Conservation (phyloP, 257 asterid species). For the Avicennia marina region DNA sequence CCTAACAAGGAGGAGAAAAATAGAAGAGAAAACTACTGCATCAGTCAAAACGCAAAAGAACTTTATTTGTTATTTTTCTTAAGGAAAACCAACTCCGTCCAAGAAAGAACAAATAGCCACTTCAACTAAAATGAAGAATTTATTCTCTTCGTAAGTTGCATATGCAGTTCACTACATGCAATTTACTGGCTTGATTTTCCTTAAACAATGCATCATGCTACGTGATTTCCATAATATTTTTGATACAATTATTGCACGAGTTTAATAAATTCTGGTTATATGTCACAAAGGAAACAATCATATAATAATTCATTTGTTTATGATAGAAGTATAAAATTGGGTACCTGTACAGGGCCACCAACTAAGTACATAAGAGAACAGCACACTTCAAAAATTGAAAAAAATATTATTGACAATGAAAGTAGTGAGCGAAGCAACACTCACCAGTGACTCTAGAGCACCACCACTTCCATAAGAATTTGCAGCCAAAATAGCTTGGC, state of each 20-base stretch:
- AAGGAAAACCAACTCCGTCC: too few species aligned
- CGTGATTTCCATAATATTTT: not conserved
- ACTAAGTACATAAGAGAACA: constrained; percentile 7
- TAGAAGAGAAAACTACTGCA: not conserved
- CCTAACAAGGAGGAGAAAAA: too few species aligned
- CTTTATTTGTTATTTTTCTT: not conserved
- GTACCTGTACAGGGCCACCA: not conserved
- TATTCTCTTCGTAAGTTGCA: too few species aligned
- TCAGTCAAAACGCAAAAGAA: not conserved
- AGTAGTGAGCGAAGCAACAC: constrained; percentile 10
- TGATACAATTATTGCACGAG: not conserved
- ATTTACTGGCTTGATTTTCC: too few species aligned
- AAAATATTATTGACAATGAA: not conserved
- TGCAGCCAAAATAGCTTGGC: constrained; percentile 56
- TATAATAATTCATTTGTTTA: too few species aligned
- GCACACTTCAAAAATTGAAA: not conserved
- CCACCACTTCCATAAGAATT: constrained; percentile 45
- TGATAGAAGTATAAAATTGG: not conserved
- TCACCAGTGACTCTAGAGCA: constrained; percentile 44
- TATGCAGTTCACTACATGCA: too few species aligned
- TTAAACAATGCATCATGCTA: too few species aligned
- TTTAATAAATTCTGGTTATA: constrained; percentile 4
- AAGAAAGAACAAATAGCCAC: too few species aligned
- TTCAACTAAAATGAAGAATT: too few species aligned
- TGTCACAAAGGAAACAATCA: too few species aligned